Conservation (phyloP, 176 grass and related monocot genomes). For the Oryza officinalis region DNA sequence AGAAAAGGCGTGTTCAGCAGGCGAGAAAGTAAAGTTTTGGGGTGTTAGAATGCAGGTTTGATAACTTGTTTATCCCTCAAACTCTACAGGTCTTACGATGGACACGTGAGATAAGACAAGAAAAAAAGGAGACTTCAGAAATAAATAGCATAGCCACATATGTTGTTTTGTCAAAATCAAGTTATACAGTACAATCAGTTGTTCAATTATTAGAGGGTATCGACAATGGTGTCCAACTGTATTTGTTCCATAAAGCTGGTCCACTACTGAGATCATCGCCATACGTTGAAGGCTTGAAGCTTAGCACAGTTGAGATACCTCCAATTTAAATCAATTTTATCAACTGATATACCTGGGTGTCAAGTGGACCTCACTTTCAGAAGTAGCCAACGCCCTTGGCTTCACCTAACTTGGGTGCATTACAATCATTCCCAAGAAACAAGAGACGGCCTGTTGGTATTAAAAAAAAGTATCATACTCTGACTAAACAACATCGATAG, state of each 20-base stretch:
- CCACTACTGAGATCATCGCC: background rate
- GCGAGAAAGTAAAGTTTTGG: background rate
- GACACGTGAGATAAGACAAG: background rate
- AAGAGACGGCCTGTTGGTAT: slow-evolving; percentile 53
- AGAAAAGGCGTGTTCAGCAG: background rate
- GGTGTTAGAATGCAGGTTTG: background rate
- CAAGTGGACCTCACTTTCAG: slow-evolving; percentile 30
- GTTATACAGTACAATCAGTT: background rate
- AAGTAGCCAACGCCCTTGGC: slow-evolving; percentile 62
- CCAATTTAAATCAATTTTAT: background rate
- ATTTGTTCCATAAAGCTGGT: background rate
- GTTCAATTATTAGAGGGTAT: slow-evolving; percentile 22
- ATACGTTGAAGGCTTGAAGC: background rate
- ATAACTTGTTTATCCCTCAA: background rate
- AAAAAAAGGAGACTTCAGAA: background rate
- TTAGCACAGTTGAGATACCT: background rate
- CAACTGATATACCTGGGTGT: background rate
- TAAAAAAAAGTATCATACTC: background rate
- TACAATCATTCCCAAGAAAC: slow-evolving; percentile 52
- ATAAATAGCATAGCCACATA: background rate
- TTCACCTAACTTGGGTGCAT: slow-evolving; percentile 46
- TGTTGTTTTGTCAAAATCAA: background rate
- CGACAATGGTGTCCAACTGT: slow-evolving; percentile 20
- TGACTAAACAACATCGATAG: background rate
- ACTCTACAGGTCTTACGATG: background rate